A percentile compares a stretch with the other conserved stretches of the same genome.
Evolutionary conservation across 257 asterid genomes (phyloP).

Genomic region (Solanum virginianum): DNA sequence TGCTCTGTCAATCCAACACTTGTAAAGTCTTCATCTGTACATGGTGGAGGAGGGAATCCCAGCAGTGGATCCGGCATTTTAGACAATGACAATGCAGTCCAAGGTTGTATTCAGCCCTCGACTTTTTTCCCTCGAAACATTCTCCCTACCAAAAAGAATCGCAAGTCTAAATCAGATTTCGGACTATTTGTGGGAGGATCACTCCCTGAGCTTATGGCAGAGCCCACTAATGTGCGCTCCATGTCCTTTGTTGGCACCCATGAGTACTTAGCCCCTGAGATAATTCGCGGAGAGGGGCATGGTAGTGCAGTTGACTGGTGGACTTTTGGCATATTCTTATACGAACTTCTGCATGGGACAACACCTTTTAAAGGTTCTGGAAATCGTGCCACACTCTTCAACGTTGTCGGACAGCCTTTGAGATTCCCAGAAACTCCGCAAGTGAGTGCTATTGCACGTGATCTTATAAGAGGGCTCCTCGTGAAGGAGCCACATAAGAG

Average conservation of each 20-base stretch:
- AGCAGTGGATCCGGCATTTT: slow-evolving; percentile 11
- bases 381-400: slow-evolving; percentile 21
- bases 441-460: slow-evolving; percentile 17
- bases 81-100: slow-evolving; percentile 16
- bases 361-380: slow-evolving; percentile 36
- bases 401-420: slow-evolving; percentile 29
- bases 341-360: slow-evolving; percentile 33
- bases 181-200: slow-evolving; percentile 28
- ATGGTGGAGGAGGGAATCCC: slow-evolving; percentile 18
- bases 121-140: slow-evolving; percentile 19
- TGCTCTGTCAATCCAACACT: slow-evolving; percentile 87
- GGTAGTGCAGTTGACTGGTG: slow-evolving; percentile 46
- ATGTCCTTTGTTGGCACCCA: slow-evolving; percentile 39
- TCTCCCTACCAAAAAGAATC: slow-evolving; percentile 23
- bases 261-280: slow-evolving; percentile 35
- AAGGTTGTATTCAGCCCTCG: slow-evolving; percentile 24
- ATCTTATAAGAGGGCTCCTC: slow-evolving; percentile 24
- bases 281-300: slow-evolving; percentile 30
- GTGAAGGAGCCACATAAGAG: slow-evolving; percentile 32
- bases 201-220: slow-evolving; percentile 34
- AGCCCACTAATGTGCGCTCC: slow-evolving; percentile 31
- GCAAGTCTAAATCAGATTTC: slow-evolving; percentile 32
- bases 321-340: slow-evolving; percentile 32
- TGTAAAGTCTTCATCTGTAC: slow-evolving; percentile 65
- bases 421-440: slow-evolving; percentile 27